Conservation (phyloP, 192 early-diverging fungal species). For the Cladochytrium replicatum region DNA sequence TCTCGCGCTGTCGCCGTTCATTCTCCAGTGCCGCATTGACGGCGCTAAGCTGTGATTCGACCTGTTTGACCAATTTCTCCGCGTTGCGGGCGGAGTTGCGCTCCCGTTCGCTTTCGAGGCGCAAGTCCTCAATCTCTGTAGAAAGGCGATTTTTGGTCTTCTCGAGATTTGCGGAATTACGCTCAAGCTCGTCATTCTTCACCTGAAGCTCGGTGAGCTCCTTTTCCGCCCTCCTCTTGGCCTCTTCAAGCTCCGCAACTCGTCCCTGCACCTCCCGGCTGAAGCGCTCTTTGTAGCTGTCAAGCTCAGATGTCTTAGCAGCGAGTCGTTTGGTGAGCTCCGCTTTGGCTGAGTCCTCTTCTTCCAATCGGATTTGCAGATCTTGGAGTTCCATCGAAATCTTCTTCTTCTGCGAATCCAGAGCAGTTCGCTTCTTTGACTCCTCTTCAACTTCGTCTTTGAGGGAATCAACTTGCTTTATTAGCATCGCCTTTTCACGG, state of each 20-base stretch:
- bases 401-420: slow-evolving; percentile 37
- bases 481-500: slow-evolving; percentile 40
- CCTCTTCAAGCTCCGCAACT: slow-evolving; percentile 45
- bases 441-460: slow-evolving; percentile 45
- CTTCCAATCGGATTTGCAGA: slow-evolving; percentile 54
- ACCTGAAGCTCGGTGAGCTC: slow-evolving; percentile 58
- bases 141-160: slow-evolving; percentile 57
- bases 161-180: slow-evolving; percentile 49
- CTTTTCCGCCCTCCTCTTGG: slow-evolving; percentile 38
- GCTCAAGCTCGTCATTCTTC: slow-evolving; percentile 51
- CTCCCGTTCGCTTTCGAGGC: slow-evolving; percentile 64
- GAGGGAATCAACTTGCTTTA: slow-evolving; percentile 29
- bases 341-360: slow-evolving; percentile 42
- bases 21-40: slow-evolving; percentile 44
- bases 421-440: slow-evolving; percentile 17
- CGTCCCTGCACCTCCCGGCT: slow-evolving; percentile 45
- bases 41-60: slow-evolving; percentile 43
- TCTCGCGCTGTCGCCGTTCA: slow-evolving; percentile 50
- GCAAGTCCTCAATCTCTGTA: slow-evolving; percentile 66
- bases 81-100: slow-evolving; percentile 58
- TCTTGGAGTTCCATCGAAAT: slow-evolving; percentile 41
- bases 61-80: slow-evolving; percentile 47
- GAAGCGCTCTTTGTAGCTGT: slow-evolving; percentile 53
- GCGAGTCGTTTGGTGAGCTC: slow-evolving; percentile 41
- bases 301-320: slow-evolving; percentile 50